Evolutionary conservation across 2,329 filamentous ascomycete genomes (phyloP).

Genomic region (Ophiobolus disseminans): DNA sequence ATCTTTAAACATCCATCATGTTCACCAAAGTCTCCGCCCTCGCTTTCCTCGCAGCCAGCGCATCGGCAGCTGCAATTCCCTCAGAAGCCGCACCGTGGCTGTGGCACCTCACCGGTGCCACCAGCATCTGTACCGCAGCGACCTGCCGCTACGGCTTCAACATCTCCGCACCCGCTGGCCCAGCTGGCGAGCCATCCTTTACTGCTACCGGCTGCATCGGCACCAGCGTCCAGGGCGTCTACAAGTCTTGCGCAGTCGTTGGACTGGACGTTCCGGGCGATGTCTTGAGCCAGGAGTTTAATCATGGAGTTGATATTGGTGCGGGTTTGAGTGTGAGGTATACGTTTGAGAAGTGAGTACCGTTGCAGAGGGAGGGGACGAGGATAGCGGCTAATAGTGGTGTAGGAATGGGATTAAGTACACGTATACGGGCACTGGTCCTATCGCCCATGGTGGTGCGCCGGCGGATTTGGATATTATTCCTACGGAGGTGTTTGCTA

Average conservation of each 20-base stretch:
- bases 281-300: constrained; percentile 19
- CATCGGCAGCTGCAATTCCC: constrained; percentile 6
- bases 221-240: constrained; percentile 18
- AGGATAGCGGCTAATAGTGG: background rate
- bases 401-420: constrained; percentile 18
- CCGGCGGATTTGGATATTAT: constrained; percentile 10
- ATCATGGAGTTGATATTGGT: constrained; percentile 13
- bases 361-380: background rate
- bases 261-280: constrained; percentile 17
- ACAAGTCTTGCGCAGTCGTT: constrained; percentile 21
- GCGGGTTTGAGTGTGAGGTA: constrained; percentile 20
- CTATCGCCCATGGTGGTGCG: constrained; percentile 8
- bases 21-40: constrained; percentile 15
- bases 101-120: constrained; percentile 26
- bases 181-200: constrained; percentile 20
- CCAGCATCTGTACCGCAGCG: constrained; percentile 27
- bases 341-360: constrained; percentile 20
- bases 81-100: constrained; percentile 12
- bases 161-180: constrained; percentile 19
- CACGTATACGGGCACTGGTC: constrained; percentile 19
- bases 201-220: constrained; percentile 19
- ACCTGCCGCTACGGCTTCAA: constrained; percentile 30
- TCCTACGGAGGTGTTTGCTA: constrained; percentile 14
- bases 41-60: constrained; percentile 13
- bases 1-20: constrained; percentile 9